These are phyloP conservation scores for Nannochloropsis oceanica DNA, from an alignment of 108 stramenopile species.

Conservation along the genomic window DNA sequence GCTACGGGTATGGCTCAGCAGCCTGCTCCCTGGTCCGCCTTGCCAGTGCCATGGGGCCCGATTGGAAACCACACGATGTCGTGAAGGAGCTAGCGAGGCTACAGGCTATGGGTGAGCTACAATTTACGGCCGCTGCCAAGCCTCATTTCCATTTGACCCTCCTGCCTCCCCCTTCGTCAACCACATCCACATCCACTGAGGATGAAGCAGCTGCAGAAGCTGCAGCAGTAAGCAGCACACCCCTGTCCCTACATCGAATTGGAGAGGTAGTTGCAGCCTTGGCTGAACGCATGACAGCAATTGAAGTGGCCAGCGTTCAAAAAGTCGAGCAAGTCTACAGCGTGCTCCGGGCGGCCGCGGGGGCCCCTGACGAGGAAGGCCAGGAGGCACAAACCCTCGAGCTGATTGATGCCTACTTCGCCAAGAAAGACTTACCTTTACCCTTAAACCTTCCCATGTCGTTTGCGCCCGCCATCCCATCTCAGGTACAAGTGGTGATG, in stretches of 20 bases:
- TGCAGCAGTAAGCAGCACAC: background rate
- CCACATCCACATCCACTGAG: background rate
- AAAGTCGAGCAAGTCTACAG: constrained; percentile 3
- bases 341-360: background rate
- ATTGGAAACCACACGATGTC: background rate
- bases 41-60: background rate
- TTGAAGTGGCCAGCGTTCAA: constrained; percentile 1
- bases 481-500: background rate
- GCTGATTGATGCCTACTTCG: background rate
- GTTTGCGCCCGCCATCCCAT: background rate
- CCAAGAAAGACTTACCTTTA: background rate
- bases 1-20: constrained; percentile 22
- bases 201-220: background rate
- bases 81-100: background rate
- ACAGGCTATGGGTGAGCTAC: background rate
- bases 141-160: background rate
- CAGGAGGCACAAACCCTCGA: background rate
- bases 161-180: background rate
- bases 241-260: background rate
- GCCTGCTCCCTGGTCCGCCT: constrained; percentile 4
- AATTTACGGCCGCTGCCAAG: background rate
- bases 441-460: background rate
- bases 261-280: background rate
- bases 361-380: background rate
- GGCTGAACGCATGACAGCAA: background rate